A percentile compares a stretch with the other conserved stretches of the same genome.
Evolutionary conservation across 2,329 filamentous ascomycete genomes (phyloP).

Genomic region (Colletotrichum costaricense): DNA sequence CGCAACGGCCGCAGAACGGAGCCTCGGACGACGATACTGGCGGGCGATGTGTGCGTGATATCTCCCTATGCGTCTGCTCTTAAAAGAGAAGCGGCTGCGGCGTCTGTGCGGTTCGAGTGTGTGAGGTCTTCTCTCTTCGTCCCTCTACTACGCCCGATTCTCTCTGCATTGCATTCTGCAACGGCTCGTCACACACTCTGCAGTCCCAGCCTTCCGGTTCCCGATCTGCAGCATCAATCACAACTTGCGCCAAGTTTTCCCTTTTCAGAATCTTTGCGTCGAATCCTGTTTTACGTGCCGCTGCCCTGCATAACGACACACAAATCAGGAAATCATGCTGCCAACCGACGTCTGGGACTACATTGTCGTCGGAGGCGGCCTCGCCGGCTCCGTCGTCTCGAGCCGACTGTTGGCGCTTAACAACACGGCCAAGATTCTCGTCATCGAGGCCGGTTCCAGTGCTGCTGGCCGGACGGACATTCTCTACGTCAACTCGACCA

Average conservation of each 20-base stretch:
- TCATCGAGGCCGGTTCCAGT: slow-evolving; percentile 52
- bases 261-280: not conserved
- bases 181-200: not conserved
- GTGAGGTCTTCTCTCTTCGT: not conserved
- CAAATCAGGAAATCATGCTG: not conserved
- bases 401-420: slow-evolving; percentile 43
- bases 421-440: slow-evolving; percentile 46
- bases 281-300: not conserved
- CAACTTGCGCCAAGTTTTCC: not conserved
- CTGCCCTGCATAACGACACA: not conserved
- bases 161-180: not conserved
- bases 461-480: slow-evolving; percentile 41
- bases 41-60: not conserved
- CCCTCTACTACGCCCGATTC: not conserved
- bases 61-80: not conserved
- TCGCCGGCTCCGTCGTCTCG: slow-evolving; percentile 49
- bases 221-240: not conserved
- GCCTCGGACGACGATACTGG: not conserved
- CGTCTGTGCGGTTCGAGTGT: not conserved
- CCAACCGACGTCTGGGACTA: slow-evolving; percentile 43
- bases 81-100: not conserved
- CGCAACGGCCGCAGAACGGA: not conserved
- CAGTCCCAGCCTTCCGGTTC: not conserved
- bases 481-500: slow-evolving; percentile 42
- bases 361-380: slow-evolving; percentile 52